A percentile compares a stretch with the other conserved stretches of the same genome.
Conservation (phyloP, 179 eudicot species). For the Camellia oleifera region DNA sequence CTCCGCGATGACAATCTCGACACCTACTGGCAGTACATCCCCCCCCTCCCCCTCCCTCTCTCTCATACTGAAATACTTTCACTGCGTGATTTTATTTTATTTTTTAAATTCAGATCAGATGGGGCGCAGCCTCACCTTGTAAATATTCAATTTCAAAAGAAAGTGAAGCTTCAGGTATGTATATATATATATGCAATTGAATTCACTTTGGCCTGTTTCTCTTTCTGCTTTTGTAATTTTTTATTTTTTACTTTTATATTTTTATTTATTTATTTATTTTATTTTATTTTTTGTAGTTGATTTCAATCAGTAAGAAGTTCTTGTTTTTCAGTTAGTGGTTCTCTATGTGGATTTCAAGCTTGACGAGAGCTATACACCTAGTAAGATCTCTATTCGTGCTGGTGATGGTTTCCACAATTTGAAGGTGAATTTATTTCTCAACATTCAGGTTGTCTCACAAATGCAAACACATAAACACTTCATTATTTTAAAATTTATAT, state of each 20-base stretch:
- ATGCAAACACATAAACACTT: not conserved
- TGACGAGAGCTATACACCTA: conserved; percentile 96
- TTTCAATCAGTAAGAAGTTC: not conserved
- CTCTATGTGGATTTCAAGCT: conserved; percentile 93
- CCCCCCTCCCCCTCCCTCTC: not conserved
- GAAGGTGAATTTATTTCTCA: conserved; percentile 49
- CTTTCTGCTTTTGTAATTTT: not conserved
- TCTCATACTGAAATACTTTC: not conserved
- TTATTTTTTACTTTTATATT: too few relatives aligned
- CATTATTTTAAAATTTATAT: not conserved
- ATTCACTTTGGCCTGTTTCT: not conserved
- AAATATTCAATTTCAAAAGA: conserved; percentile 93
- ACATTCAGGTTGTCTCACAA: not conserved
- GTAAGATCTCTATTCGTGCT: conserved; percentile 83
- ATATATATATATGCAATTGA: not conserved
- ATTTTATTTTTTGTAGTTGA: not conserved
- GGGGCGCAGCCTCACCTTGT: conserved; percentile 95
- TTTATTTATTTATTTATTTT: too few relatives aligned
- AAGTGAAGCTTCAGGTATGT: conserved; percentile 78
- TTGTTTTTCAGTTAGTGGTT: conserved; percentile 54
- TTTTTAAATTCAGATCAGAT: conserved; percentile 55
- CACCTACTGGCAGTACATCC: conserved; percentile 90
- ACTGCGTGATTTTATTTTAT: not conserved
- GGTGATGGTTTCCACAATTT: conserved; percentile 96
- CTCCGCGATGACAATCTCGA: conserved; percentile 80